Conservation (phyloP, 371 early-diverging fungal genomes). For the Phascolomyces articulosus region DNA sequence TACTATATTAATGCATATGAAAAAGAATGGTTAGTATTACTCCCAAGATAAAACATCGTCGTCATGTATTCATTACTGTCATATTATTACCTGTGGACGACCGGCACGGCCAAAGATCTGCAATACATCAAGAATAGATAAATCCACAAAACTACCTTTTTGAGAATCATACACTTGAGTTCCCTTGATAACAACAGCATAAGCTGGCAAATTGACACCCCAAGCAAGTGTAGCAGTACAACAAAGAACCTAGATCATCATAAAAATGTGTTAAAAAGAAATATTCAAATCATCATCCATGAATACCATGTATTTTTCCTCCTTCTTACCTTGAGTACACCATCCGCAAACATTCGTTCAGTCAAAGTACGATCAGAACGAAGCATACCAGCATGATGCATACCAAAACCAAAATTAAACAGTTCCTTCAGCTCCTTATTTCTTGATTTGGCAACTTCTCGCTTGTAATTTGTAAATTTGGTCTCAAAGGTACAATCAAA, state of each 20-base stretch:
- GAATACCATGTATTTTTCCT: not conserved
- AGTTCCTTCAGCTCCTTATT: conserved; percentile 90
- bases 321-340: conserved; percentile 66
- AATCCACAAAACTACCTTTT: conserved; percentile 90
- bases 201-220: conserved; percentile 99
- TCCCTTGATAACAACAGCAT: conserved; percentile 98
- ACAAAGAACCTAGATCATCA: conserved; percentile 90
- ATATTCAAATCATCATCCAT: too few relatives aligned
- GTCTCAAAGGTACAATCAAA: conserved; percentile 45
- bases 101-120: conserved; percentile 99
- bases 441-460: conserved; percentile 63
- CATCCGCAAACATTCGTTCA: conserved; percentile 92
- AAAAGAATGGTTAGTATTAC: too few relatives aligned
- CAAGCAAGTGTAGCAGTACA: conserved; percentile 99
- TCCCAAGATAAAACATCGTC: too few relatives aligned
- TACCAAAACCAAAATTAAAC: conserved; percentile 84
- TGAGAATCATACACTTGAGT: conserved; percentile 96
- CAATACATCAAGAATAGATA: conserved; percentile 94
- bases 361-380: conserved; percentile 87
- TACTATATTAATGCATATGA: too few relatives aligned
- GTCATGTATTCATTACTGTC: too few relatives aligned
- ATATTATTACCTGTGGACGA: conserved; percentile 86
- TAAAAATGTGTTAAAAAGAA: too few relatives aligned
- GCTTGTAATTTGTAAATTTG: conserved; percentile 27
- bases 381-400: conserved; percentile 99